Percentiles rank a stretch among this genome's conserved stretches.
phyloP scores from a whole-genome alignment of 306 rosid species.

The Glycine tomentella region DNA sequence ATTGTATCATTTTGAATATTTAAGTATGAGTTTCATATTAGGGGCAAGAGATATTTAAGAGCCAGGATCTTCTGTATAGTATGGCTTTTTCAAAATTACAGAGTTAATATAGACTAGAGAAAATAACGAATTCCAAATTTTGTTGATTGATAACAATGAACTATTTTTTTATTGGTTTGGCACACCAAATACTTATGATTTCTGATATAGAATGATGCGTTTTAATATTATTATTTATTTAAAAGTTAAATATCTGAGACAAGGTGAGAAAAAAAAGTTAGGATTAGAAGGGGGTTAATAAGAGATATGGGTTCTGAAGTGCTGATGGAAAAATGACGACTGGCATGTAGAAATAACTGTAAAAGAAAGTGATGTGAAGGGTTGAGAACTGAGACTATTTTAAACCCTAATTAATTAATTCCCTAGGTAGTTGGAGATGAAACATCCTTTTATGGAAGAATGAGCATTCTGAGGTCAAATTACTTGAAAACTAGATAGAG shows the following conservation, averaged over 20 bases:
- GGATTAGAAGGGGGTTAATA: conserved; percentile 10
- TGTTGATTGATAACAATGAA: background rate
- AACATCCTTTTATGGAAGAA: conserved; percentile 13
- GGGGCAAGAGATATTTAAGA: background rate
- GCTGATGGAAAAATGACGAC: background rate
- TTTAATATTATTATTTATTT: background rate
- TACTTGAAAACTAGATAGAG: background rate
- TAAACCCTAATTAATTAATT: background rate
- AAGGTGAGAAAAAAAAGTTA: no score
- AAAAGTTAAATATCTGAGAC: no score
- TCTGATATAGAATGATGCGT: background rate
- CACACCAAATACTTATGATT: conserved; percentile 5
- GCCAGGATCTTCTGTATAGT: background rate
- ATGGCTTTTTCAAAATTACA: background rate
- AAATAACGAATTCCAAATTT: conserved; percentile 20
- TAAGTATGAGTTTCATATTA: background rate
- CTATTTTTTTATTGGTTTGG: background rate
- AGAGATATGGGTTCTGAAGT: conserved; percentile 1
- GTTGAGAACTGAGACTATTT: background rate
- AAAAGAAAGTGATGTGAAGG: background rate
- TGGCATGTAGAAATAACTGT: background rate
- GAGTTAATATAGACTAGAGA: background rate
- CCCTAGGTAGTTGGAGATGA: background rate
- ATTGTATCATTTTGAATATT: conserved; percentile 9
- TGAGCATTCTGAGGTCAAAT: background rate